These are phyloP conservation scores for Castanospermum australe DNA, from an alignment of 306 rosid species.

Conservation along the genomic window DNA sequence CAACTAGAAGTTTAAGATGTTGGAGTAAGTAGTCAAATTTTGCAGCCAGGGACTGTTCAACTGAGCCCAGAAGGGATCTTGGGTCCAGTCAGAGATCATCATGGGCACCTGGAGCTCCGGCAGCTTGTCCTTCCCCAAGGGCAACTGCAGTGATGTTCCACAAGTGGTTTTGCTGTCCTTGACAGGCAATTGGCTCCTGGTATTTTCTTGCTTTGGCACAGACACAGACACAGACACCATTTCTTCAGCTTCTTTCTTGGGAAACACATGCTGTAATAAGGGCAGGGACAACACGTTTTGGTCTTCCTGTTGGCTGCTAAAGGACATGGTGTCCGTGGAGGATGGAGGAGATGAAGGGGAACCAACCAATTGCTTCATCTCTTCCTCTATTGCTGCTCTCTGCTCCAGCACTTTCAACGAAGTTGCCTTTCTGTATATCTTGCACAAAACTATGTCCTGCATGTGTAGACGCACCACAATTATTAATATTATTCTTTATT, in stretches of 20 bases:
- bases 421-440: constrained; percentile 92
- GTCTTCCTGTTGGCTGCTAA: constrained; percentile 38
- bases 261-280: constrained; percentile 22
- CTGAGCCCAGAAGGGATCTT: constrained; percentile 72
- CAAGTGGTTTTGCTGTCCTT: constrained; percentile 27
- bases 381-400: constrained; percentile 82
- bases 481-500: not conserved
- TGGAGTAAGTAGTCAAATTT: constrained; percentile 57
- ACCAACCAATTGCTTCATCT: constrained; percentile 46
- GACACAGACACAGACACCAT: not conserved
- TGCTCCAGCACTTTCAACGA: constrained; percentile 91
- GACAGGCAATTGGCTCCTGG: not conserved
- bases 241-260: constrained; percentile 47
- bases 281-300: constrained; percentile 14
- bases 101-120: constrained; percentile 72
- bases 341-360: constrained; percentile 58
- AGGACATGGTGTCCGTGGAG: constrained; percentile 58
- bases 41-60: constrained; percentile 86
- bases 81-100: constrained; percentile 62
- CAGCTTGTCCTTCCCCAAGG: constrained; percentile 40
- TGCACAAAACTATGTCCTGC: constrained; percentile 90
- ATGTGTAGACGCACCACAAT: not conserved
- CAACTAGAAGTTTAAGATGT: constrained; percentile 56
- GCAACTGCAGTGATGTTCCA: constrained; percentile 43
- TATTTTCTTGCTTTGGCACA: constrained; percentile 11